Evolutionary conservation across 1,284 basidiomycete genomes (phyloP).

Genomic region (Boletus smithii): DNA sequence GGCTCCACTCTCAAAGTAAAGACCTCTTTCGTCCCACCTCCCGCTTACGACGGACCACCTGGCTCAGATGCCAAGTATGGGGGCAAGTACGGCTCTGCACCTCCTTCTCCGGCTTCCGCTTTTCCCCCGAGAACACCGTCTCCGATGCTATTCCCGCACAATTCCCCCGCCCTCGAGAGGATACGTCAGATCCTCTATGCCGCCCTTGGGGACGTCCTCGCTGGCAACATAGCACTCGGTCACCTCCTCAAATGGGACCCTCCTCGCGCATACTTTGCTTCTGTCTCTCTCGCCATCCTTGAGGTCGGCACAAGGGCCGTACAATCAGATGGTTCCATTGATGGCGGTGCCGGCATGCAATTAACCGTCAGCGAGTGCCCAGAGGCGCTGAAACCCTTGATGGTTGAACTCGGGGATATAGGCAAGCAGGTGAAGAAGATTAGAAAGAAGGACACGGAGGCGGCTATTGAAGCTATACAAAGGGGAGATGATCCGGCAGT

Average conservation of each 20-base stretch:
- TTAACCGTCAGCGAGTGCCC: slow-evolving; percentile 55
- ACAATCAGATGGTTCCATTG: slow-evolving; percentile 47
- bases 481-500: slow-evolving; percentile 40
- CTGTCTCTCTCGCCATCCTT: slow-evolving; percentile 70
- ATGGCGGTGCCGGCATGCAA: slow-evolving; percentile 54
- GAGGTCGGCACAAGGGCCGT: slow-evolving; percentile 54
- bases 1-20: slow-evolving; percentile 40
- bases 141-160: slow-evolving; percentile 49
- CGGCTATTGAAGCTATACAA: slow-evolving; percentile 48
- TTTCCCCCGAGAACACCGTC: slow-evolving; percentile 37
- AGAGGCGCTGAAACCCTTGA: slow-evolving; percentile 56
- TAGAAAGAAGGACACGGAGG: slow-evolving; percentile 53
- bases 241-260: slow-evolving; percentile 57
- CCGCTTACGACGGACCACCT: slow-evolving; percentile 51
- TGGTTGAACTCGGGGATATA: slow-evolving; percentile 62
- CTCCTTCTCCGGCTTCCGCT: slow-evolving; percentile 29
- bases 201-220: slow-evolving; percentile 65
- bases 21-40: slow-evolving; percentile 70
- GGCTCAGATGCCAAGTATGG: slow-evolving; percentile 25
- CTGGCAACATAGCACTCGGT: slow-evolving; percentile 50
- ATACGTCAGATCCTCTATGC: slow-evolving; percentile 83
- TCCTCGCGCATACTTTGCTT: slow-evolving; percentile 70
- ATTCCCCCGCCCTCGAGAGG: slow-evolving; percentile 62
- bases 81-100: slow-evolving; percentile 24
- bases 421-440: slow-evolving; percentile 49